Evolutionary conservation across 345 rosid genomes (phyloP).

Genomic region (Noccaea caerulescens): DNA sequence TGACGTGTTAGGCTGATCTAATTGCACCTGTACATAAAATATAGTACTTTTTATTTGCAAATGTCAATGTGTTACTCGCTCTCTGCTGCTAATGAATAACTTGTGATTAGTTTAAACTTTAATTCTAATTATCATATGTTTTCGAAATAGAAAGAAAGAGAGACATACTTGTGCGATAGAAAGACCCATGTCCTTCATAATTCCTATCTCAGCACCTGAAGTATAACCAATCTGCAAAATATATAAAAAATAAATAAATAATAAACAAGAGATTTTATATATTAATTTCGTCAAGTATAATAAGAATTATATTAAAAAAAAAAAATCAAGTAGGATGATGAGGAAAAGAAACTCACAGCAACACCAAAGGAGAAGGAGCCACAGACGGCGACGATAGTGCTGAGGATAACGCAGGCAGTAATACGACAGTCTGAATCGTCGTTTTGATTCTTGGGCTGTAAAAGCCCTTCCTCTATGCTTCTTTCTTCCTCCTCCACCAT

Average conservation of each 20-base stretch:
- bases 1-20: not conserved
- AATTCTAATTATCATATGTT: not conserved
- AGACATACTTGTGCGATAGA: conserved; percentile 43
- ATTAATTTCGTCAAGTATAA: not conserved
- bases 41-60: not conserved
- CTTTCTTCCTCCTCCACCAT: conserved; percentile 31
- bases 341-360: conserved; percentile 32
- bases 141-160: not conserved
- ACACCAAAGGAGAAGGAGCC: conserved; percentile 43
- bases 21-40: not conserved
- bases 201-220: conserved; percentile 51
- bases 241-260: not conserved
- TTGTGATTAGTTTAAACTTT: not conserved
- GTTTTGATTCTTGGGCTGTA: conserved; percentile 26
- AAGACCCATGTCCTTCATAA: conserved; percentile 48
- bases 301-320: not conserved
- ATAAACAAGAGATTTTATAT: too few species aligned
- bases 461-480: conserved; percentile 37
- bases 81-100: not conserved
- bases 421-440: conserved; percentile 32
- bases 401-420: conserved; percentile 33
- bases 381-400: conserved; percentile 39
- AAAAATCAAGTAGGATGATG: not conserved
- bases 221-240: conserved; percentile 48
- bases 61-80: not conserved